Evolutionary conservation across 768 basidiomycete species (phyloP).

Genomic region (Auricularia sp.): DNA sequence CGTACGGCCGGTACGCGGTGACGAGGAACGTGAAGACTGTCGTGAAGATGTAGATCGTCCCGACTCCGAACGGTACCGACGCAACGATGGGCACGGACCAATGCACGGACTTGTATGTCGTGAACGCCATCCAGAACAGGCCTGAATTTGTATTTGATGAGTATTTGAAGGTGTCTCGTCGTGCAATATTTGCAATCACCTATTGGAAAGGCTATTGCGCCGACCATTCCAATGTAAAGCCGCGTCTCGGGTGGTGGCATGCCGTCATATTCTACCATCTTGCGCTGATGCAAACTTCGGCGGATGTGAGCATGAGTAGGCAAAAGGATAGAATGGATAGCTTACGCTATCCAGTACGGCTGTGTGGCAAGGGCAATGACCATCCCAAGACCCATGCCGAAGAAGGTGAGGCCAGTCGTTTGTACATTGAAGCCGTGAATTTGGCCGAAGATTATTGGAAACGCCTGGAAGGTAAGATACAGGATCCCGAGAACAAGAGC

Average conservation of each 20-base stretch:
- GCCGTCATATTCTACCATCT: slow-evolving; percentile 31
- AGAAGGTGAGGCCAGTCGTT: slow-evolving; percentile 37
- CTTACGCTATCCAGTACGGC: slow-evolving; percentile 6
- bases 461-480: slow-evolving; percentile 46
- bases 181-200: slow-evolving; percentile 21
- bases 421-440: slow-evolving; percentile 46
- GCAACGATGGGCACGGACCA: slow-evolving; percentile 40
- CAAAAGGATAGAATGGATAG: slow-evolving; percentile 11
- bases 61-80: slow-evolving; percentile 41
- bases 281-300: slow-evolving; percentile 28
- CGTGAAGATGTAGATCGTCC: slow-evolving; percentile 55
- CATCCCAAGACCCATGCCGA: slow-evolving; percentile 44
- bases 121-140: slow-evolving; percentile 48
- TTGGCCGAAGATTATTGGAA: slow-evolving; percentile 40
- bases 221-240: slow-evolving; percentile 56
- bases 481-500: slow-evolving; percentile 31
- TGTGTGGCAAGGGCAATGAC: slow-evolving; percentile 28
- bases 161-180: too few species aligned
- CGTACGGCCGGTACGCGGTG: slow-evolving; percentile 39
- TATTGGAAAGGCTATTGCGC: slow-evolving; percentile 56
- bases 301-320: slow-evolving; percentile 5
- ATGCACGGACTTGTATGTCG: slow-evolving; percentile 36
- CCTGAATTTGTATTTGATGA: slow-evolving; percentile 14
- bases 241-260: slow-evolving; percentile 55
- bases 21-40: slow-evolving; percentile 55